A percentile compares a stretch with the other conserved stretches of the same genome.
Conservation (phyloP, 352 stramenopile species). For the Pythium sukuiense region DNA sequence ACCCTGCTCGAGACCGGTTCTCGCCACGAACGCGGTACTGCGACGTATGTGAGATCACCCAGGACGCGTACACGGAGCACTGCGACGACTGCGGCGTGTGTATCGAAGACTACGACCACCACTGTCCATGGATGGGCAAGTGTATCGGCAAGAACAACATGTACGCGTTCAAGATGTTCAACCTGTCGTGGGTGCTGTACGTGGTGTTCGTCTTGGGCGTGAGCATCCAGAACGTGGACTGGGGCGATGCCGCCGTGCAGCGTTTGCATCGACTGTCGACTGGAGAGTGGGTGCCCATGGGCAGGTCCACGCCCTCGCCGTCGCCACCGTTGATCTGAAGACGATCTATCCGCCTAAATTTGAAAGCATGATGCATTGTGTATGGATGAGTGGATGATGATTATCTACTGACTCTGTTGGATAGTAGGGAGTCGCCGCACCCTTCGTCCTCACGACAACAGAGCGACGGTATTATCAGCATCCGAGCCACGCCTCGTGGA, state of each 20-base stretch:
- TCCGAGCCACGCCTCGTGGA: constrained; percentile 10
- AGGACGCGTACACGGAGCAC: constrained; percentile 74
- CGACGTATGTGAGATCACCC: constrained; percentile 67
- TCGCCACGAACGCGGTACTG: constrained; percentile 45
- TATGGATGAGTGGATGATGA: too few species aligned
- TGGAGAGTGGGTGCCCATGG: constrained; percentile 26
- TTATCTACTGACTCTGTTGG: too few species aligned
- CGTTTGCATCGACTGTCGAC: constrained; percentile 34
- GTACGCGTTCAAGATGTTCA: constrained; percentile 90
- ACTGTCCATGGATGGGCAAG: constrained; percentile 95
- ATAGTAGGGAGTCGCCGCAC: too few species aligned
- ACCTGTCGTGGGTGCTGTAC: constrained; percentile 79
- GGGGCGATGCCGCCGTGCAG: constrained; percentile 39
- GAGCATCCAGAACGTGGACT: constrained; percentile 57
- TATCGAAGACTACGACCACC: constrained; percentile 91
- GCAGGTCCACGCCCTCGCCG: neutral
- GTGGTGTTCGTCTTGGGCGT: constrained; percentile 76
- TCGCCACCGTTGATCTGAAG: neutral
- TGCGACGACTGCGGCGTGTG: constrained; percentile 90
- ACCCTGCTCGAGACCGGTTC: constrained; percentile 10
- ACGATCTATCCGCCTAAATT: neutral
- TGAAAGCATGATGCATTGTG: neutral
- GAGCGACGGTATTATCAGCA: neutral
- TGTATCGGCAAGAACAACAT: constrained; percentile 93
- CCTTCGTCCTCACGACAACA: too few species aligned